phyloP scores from a whole-genome alignment of 2,329 filamentous ascomycete genomes.

The Phialocephala subalpina region DNA sequence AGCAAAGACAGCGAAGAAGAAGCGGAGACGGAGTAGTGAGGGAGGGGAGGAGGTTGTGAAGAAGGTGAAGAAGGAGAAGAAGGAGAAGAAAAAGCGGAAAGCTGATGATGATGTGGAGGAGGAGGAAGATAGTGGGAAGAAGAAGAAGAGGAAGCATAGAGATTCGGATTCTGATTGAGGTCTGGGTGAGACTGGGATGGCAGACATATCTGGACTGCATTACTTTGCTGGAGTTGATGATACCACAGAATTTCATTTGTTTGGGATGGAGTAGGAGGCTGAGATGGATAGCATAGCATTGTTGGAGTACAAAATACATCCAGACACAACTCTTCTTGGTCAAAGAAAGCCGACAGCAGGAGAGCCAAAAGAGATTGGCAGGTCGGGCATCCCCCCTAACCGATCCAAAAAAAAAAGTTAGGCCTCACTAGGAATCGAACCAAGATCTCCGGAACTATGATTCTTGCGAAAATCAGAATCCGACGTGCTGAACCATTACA shows the following conservation, averaged over 20 bases:
- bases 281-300: constrained; percentile 13
- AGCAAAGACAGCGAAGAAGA: constrained; percentile 27
- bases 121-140: constrained; percentile 15
- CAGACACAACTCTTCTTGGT: background rate
- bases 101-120: constrained; percentile 23
- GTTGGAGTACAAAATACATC: constrained; percentile 15
- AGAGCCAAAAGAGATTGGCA: too few species aligned
- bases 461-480: too few species aligned
- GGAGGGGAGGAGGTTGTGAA: constrained; percentile 21
- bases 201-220: background rate
- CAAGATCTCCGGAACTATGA: too few species aligned
- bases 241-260: constrained; percentile 20
- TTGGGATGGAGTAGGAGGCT: background rate
- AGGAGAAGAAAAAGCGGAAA: constrained; percentile 28
- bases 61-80: constrained; percentile 28
- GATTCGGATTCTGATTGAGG: background rate
- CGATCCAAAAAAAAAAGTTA: background rate
- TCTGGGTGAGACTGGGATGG: too few species aligned
- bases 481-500: too few species aligned
- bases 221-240: constrained; percentile 13
- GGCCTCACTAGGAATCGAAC: background rate
- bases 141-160: constrained; percentile 18
- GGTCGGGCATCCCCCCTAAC: too few species aligned
- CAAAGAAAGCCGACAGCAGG: too few species aligned
- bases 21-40: constrained; percentile 28